Percentiles rank a stretch among this genome's conserved stretches.
phyloP scores from a whole-genome alignment of 768 basidiomycete genomes.

The Leccinellum albellum region DNA sequence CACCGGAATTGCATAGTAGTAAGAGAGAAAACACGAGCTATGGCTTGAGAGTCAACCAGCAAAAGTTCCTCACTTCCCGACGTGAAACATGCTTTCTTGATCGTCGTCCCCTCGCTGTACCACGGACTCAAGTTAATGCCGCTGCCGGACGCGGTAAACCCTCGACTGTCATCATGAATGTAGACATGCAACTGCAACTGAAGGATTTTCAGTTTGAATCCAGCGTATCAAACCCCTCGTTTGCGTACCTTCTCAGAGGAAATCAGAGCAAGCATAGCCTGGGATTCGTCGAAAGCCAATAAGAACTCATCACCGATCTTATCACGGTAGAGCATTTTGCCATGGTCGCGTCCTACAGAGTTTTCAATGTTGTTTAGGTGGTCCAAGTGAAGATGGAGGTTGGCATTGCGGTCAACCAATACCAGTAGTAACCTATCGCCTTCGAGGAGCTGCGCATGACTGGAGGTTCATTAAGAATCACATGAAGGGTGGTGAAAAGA shows the following conservation, averaged over 20 bases:
- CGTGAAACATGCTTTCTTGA: slow-evolving; percentile 43
- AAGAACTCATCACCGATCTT: slow-evolving; percentile 45
- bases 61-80: slow-evolving; percentile 51
- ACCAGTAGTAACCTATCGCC: slow-evolving; percentile 40
- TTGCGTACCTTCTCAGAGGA: slow-evolving; percentile 38
- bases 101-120: slow-evolving; percentile 38
- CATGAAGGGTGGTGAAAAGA: background rate
- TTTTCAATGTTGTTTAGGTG: slow-evolving; percentile 28
- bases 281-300: slow-evolving; percentile 51
- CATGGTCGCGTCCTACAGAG: slow-evolving; percentile 30
- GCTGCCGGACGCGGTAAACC: slow-evolving; percentile 41
- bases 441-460: slow-evolving; percentile 40
- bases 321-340: slow-evolving; percentile 38
- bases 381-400: slow-evolving; percentile 39
- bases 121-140: slow-evolving; percentile 42
- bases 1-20: slow-evolving; percentile 54
- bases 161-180: slow-evolving; percentile 44
- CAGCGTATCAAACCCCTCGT: background rate
- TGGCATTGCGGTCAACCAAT: slow-evolving; percentile 30
- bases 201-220: background rate
- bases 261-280: slow-evolving; percentile 45
- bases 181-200: slow-evolving; percentile 44
- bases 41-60: slow-evolving; percentile 41
- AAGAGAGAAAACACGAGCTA: slow-evolving; percentile 51
- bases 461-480: slow-evolving; percentile 7